phyloP scores from a whole-genome alignment of 2,329 filamentous ascomycete species.

The Myriosclerotinia scirpicola region DNA sequence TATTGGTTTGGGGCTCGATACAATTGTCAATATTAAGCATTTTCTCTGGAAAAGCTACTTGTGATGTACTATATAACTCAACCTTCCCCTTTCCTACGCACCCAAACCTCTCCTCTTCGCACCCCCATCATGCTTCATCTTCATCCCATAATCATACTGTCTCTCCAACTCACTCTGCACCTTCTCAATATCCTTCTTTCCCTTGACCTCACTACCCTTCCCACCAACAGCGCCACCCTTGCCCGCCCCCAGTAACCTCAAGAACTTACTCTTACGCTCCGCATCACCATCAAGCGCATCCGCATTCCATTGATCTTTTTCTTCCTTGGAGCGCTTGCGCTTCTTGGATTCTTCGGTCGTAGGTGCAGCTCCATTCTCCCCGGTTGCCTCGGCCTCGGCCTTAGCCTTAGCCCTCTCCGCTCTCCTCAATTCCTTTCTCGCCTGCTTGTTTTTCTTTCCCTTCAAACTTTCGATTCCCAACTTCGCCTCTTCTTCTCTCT shows the following conservation, averaged over 20 bases:
- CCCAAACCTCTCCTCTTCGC: conserved; percentile 43
- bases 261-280: conserved; percentile 41
- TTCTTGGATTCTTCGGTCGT: conserved; percentile 20
- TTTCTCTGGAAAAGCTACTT: background rate
- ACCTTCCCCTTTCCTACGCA: no score
- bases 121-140: conserved; percentile 42
- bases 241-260: conserved; percentile 41
- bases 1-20: conserved; percentile 5
- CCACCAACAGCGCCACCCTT: conserved; percentile 26
- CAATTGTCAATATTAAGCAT: background rate
- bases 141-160: conserved; percentile 43
- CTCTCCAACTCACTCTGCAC: conserved; percentile 42
- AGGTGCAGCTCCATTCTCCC: background rate
- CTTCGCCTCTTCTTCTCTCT: conserved; percentile 21
- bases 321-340: conserved; percentile 25
- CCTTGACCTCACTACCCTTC: conserved; percentile 22
- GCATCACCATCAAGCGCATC: conserved; percentile 36
- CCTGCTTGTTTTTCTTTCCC: conserved; percentile 23
- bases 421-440: conserved; percentile 25
- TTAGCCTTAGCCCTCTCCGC: background rate
- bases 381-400: background rate
- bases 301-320: conserved; percentile 26
- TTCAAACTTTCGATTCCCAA: conserved; percentile 4
- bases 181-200: conserved; percentile 32
- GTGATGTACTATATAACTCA: no score